Evolutionary conservation across 2,329 filamentous ascomycete species (phyloP).

Genomic region (Hypoxylon sp.): DNA sequence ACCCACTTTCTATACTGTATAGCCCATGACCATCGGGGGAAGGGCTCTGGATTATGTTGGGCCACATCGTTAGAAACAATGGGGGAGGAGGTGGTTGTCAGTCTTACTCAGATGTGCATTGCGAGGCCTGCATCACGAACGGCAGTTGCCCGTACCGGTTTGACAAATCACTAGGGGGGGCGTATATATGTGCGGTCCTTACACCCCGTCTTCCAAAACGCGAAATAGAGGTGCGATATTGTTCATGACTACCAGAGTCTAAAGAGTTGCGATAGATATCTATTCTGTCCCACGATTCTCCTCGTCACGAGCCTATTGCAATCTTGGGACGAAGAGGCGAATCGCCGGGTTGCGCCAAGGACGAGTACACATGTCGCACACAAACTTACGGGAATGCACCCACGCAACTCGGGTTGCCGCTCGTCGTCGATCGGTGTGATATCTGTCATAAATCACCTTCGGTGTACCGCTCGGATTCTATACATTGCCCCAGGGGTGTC

Average conservation of each 20-base stretch:
- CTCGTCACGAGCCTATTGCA: constrained; percentile 28
- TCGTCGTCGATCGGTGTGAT: constrained; percentile 37
- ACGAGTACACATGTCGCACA: constrained; percentile 40
- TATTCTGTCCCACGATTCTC: constrained; percentile 3
- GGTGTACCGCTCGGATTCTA: constrained; percentile 34
- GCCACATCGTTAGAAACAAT: constrained; percentile 20
- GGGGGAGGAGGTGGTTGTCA: constrained; percentile 17
- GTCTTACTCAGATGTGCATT: constrained; percentile 38
- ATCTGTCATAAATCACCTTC: constrained; percentile 40
- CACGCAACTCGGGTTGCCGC: constrained; percentile 28
- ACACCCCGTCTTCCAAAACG: constrained; percentile 20
- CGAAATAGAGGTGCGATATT: constrained; percentile 10
- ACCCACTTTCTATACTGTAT: constrained; percentile 11
- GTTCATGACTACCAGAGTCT: constrained; percentile 22
- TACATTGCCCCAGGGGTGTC: constrained; percentile 5
- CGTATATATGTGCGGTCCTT: constrained; percentile 16
- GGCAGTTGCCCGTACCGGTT: constrained; percentile 14
- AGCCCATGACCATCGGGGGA: neutral
- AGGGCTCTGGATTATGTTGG: constrained; percentile 4
- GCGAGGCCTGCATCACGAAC: constrained; percentile 13
- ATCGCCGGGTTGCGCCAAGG: constrained; percentile 38
- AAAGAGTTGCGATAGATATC: constrained; percentile 15
- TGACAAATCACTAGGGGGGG: constrained; percentile 32
- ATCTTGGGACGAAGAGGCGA: constrained; percentile 35
- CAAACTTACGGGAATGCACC: constrained; percentile 31